These are phyloP conservation scores for Leccinum pellstonianum DNA, from an alignment of 768 basidiomycete species.

Conservation along the genomic window DNA sequence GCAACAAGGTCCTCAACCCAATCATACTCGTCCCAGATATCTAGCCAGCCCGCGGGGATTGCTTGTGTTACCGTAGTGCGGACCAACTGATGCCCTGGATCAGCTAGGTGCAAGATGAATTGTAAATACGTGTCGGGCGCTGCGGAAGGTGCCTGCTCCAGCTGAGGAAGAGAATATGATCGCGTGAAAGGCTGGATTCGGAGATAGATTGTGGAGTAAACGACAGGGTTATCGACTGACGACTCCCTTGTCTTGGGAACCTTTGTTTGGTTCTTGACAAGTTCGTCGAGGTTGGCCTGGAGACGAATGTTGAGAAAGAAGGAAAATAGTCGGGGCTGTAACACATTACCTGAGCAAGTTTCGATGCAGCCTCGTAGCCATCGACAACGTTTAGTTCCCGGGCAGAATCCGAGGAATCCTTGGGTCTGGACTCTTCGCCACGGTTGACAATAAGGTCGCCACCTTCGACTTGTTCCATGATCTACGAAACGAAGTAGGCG, in stretches of 20 bases:
- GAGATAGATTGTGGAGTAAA: constrained; percentile 88
- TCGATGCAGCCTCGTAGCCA: constrained; percentile 79
- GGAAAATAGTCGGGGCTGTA: neutral
- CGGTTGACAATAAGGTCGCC: constrained; percentile 88
- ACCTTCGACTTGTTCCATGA: constrained; percentile 93
- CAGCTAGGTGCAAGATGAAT: constrained; percentile 64
- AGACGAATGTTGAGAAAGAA: constrained; percentile 3
- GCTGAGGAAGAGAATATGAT: constrained; percentile 45
- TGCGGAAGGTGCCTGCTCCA: constrained; percentile 23
- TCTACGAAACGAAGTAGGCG: constrained; percentile 40
- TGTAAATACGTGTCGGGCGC: constrained; percentile 44
- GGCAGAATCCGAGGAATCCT: constrained; percentile 43
- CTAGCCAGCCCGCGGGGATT: constrained; percentile 82
- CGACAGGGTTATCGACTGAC: constrained; percentile 57
- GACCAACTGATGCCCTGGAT: constrained; percentile 76
- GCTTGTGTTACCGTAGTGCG: constrained; percentile 82
- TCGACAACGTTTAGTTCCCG: constrained; percentile 83
- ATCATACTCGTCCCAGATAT: constrained; percentile 86
- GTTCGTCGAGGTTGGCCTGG: constrained; percentile 75
- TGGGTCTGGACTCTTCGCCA: constrained; percentile 74
- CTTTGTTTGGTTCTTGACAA: constrained; percentile 62
- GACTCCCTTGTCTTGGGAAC: constrained; percentile 24
- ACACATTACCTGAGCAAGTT: constrained; percentile 70
- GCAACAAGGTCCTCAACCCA: constrained; percentile 98
- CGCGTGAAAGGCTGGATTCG: constrained; percentile 87